Base-by-base conservation (phyloP, 345 rosid species). In the Stellera chamaejasme region DNA sequence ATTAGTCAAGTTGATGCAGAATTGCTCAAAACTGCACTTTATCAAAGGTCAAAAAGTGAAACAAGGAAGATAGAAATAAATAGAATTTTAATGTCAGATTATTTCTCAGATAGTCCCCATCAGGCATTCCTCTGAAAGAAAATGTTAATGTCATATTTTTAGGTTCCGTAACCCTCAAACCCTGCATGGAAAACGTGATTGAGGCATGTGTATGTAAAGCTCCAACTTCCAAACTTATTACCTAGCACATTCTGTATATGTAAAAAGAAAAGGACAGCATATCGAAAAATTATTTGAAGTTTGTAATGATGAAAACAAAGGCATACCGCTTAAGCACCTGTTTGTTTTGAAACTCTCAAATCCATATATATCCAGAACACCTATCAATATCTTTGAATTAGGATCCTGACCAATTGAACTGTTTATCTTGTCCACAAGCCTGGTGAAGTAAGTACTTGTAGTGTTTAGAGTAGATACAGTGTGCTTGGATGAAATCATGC, bases 331-430 rank as follows among this genome's bases (percentile, higher is more conserved):
- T 76, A 84, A 82, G 99, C 99, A 93, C 99, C 99, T 93, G 99
- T 93, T 93, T 81, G 97, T 93, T 95, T 93, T 87, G 85, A 93
- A 93, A 93, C 96, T 93, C 84, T 93, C 99, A 63, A 93, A 93
- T 73, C 99, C 97, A 76, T 93, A 93, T 63, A 93, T 93, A 84
- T 93, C 97, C 79, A 93, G 82, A 64, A 93, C 90, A 25, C 97
- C 99, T 59, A 93, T 89, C 43, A 89, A 76, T 72, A 27, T 64
- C 69, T 81, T 85, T 25, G 99, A 93, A 49, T 77, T 62, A 57
- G 85, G 82, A 72, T 93, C 99, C 78, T 93, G 99, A 66, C 97
- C 87, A 59, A 93, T 93, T 26, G 96, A 75, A 67, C 63, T 72
- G 62, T 93, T 93, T 66, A 93, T 93, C 75, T 80, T 93, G 59